Evolutionary conservation across 371 early-diverging fungal species (phyloP), one percentile per base, ranked within the genome.

Genomic region (Mortierella polycephala): DNA sequence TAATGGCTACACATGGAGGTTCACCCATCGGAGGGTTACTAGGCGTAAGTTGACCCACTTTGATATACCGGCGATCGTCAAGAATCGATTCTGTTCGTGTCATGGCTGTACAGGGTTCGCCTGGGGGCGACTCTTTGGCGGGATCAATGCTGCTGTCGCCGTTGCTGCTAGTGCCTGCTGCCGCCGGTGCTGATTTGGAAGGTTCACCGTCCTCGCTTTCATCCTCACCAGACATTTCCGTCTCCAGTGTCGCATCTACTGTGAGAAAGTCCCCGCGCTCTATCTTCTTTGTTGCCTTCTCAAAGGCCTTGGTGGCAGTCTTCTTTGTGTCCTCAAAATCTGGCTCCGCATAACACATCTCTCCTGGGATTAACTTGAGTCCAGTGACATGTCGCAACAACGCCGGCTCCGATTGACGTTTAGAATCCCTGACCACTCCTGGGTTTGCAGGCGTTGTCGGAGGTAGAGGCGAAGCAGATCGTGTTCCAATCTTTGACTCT

Each of bases 11-110:
- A 41, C 60, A 54, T 16, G 71, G 60, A 7, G 76, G 76, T 53
- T 75, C 76, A 42, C 76, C 76, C 57, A 75, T 44, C 0, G 76
- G 76, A 7, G 76, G 76, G 49, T 75, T 70, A 42, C 57, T 69
- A 5, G 76, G 76, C 7, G 71, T 75, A 6, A 71, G 30, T 53
- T 70, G 71, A 0, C 71, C 76, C 7, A 60, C 62, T 45, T 64
- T 75, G 20, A 64, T 50, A 52, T 75, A 74, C 10, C 75, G 62
- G n/a, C 76, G 76, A 2, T 75, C 76, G 21, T 67, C 76, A 23
- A 75, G 60, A 42, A 70, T 64, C 14, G 76, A 62, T 39, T 71
- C 76, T 0, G 76, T 66, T 6, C 76, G 71, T 3, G 76, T 63
- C 71, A 67, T 71, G 16, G 62, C 67, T 18, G 71, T 67, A n/a